A percentile compares a stretch with the other conserved stretches of the same genome.
phyloP scores from a whole-genome alignment of 2,329 filamentous ascomycete species.

The Plectosphaerella plurivora region DNA sequence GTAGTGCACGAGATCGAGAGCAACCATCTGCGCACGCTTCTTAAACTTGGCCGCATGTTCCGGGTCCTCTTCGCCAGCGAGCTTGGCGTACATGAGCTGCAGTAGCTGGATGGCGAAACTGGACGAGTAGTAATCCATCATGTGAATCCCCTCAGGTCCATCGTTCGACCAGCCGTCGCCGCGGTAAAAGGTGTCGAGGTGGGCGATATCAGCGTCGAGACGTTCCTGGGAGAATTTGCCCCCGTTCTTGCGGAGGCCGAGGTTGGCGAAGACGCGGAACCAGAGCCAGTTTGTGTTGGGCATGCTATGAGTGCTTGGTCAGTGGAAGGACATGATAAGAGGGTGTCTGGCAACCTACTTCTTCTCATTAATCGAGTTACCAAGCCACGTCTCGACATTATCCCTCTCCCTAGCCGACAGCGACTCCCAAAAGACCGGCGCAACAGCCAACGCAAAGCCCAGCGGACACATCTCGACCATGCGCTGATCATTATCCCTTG shows the following conservation, averaged over 20 bases:
- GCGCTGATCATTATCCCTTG: slow-evolving; percentile 71
- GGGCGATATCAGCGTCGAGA: slow-evolving; percentile 70
- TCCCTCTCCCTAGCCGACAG: slow-evolving; percentile 56
- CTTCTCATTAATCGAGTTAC: slow-evolving; percentile 72
- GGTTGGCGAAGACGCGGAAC: slow-evolving; percentile 81
- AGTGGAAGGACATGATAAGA: not conserved
- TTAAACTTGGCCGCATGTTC: slow-evolving; percentile 65
- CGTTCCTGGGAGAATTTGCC: slow-evolving; percentile 65
- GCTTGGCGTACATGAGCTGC: slow-evolving; percentile 70
- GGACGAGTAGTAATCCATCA: slow-evolving; percentile 83
- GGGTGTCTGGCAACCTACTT: slow-evolving; percentile 39
- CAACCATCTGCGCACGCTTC: slow-evolving; percentile 60
- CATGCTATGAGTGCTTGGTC: slow-evolving; percentile 48
- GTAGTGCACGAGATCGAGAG: slow-evolving; percentile 70
- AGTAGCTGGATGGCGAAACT: slow-evolving; percentile 79
- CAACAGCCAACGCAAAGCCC: slow-evolving; percentile 70
- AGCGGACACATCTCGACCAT: slow-evolving; percentile 85
- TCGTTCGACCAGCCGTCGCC: slow-evolving; percentile 81
- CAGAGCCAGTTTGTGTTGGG: slow-evolving; percentile 67
- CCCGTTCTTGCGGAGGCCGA: slow-evolving; percentile 71
- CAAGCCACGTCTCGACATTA: slow-evolving; percentile 69
- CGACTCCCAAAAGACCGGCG: slow-evolving; percentile 60
- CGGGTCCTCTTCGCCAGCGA: slow-evolving; percentile 64
- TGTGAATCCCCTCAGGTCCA: slow-evolving; percentile 71
- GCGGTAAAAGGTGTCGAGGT: slow-evolving; percentile 77